Conservation (phyloP, 768 basidiomycete species). For the Amanita molliuscula region DNA sequence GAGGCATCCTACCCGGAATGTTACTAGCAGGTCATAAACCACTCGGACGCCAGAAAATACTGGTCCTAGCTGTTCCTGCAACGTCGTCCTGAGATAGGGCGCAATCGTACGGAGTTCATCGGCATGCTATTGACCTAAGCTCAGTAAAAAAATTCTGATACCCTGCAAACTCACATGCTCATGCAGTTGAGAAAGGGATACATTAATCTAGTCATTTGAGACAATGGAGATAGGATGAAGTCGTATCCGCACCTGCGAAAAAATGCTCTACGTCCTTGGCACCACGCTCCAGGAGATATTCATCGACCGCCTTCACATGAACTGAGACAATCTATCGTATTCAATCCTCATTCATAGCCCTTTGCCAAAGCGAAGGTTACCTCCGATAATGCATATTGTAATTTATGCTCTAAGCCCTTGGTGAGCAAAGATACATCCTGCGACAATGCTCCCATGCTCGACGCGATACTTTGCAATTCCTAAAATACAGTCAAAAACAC, state of each 20-base stretch:
- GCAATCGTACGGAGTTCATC: background rate
- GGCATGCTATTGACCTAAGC: background rate
- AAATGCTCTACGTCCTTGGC: background rate
- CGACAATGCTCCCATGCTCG: constrained; percentile 7
- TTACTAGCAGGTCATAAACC: background rate
- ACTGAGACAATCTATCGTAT: background rate
- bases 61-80: constrained; percentile 1
- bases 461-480: constrained; percentile 18
- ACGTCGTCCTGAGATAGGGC: background rate
- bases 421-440: constrained; percentile 7
- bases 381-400: constrained; percentile 8
- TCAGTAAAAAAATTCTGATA: background rate
- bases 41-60: background rate
- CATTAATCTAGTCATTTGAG: background rate
- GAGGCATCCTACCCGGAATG: background rate
- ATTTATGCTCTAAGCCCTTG: constrained; percentile 8
- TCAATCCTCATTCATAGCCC: background rate
- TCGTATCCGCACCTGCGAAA: background rate
- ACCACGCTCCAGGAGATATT: background rate
- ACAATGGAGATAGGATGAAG: background rate
- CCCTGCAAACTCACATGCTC: background rate
- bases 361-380: background rate
- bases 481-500: constrained; percentile 10
- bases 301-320: background rate
- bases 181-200: background rate